Conservation (phyloP, 2,329 filamentous ascomycete genomes). For the Alternaria rosae region DNA sequence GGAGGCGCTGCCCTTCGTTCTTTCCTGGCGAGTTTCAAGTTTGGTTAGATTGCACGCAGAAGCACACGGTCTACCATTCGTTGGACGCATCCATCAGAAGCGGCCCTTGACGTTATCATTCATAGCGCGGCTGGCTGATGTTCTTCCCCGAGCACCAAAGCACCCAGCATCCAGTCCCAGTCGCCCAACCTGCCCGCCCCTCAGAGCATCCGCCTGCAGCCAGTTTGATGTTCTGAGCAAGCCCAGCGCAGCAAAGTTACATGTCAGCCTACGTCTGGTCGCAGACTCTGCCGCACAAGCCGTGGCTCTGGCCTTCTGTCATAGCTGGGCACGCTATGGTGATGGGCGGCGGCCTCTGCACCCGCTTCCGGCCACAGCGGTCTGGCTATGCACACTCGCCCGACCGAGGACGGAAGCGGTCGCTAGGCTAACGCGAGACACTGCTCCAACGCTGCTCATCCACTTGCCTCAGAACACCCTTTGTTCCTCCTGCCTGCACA, state of each 20-base stretch:
- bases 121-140: slow-evolving; percentile 32
- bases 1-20: slow-evolving; percentile 21
- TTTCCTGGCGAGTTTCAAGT: slow-evolving; percentile 40
- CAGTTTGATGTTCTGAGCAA: slow-evolving; percentile 14
- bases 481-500: background rate
- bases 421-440: background rate
- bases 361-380: slow-evolving; percentile 22
- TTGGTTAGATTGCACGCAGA: slow-evolving; percentile 44
- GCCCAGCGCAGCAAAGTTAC: background rate
- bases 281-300: slow-evolving; percentile 11
- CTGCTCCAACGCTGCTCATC: background rate
- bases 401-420: slow-evolving; percentile 6
- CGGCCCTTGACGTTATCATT: slow-evolving; percentile 30
- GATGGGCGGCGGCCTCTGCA: slow-evolving; percentile 14
- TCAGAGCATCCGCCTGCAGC: slow-evolving; percentile 7
- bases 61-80: slow-evolving; percentile 34
- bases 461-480: background rate
- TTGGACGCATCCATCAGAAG: slow-evolving; percentile 25
- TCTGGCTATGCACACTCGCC: slow-evolving; percentile 8
- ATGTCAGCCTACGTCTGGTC: slow-evolving; percentile 4
- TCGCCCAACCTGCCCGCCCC: slow-evolving; percentile 16
- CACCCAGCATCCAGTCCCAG: slow-evolving; percentile 17
- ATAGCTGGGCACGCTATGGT: slow-evolving; percentile 3
- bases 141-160: slow-evolving; percentile 17
- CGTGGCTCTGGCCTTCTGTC: slow-evolving; percentile 2